These are phyloP conservation scores for Fusarium sp. DNA, from an alignment of 2,329 filamentous ascomycete species.

Conservation along the genomic window DNA sequence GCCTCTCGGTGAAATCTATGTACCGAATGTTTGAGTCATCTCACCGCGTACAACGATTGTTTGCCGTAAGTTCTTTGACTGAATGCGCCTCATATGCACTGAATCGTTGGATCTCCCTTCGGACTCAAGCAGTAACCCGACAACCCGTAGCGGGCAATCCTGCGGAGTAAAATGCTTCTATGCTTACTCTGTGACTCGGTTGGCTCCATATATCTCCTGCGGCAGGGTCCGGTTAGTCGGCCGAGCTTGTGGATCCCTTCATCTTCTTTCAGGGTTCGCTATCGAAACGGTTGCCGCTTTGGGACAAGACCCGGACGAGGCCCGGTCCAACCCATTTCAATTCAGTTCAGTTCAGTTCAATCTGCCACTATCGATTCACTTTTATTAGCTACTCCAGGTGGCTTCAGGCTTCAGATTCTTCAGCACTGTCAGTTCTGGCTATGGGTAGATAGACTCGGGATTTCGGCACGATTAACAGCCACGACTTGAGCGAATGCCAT, in stretches of 20 bases:
- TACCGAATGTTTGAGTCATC: constrained; percentile 36
- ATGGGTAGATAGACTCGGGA: constrained; percentile 27
- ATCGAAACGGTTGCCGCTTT: constrained; percentile 46
- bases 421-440: background rate
- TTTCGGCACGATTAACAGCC: constrained; percentile 28
- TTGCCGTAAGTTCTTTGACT: constrained; percentile 7
- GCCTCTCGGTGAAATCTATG: constrained; percentile 4
- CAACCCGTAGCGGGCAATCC: constrained; percentile 27
- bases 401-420: constrained; percentile 16
- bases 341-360: no score
- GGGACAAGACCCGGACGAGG: constrained; percentile 8
- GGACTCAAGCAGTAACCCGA: constrained; percentile 45
- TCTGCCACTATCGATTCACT: constrained; percentile 18
- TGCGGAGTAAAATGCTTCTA: constrained; percentile 7
- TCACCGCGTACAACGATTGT: constrained; percentile 8
- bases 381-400: constrained; percentile 10
- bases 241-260: constrained; percentile 24
- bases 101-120: constrained; percentile 19
- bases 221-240: constrained; percentile 5
- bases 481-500: background rate
- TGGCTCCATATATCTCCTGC: constrained; percentile 24
- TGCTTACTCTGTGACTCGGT: constrained; percentile 15
- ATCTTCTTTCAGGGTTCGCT: no score
- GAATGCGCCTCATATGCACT: constrained; percentile 5
- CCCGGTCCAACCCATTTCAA: constrained; percentile 1